A percentile compares a stretch with the other conserved stretches of the same genome.
Evolutionary conservation across 2,329 filamentous ascomycete genomes (phyloP).

Genomic region (Penicillium janthinellum): DNA sequence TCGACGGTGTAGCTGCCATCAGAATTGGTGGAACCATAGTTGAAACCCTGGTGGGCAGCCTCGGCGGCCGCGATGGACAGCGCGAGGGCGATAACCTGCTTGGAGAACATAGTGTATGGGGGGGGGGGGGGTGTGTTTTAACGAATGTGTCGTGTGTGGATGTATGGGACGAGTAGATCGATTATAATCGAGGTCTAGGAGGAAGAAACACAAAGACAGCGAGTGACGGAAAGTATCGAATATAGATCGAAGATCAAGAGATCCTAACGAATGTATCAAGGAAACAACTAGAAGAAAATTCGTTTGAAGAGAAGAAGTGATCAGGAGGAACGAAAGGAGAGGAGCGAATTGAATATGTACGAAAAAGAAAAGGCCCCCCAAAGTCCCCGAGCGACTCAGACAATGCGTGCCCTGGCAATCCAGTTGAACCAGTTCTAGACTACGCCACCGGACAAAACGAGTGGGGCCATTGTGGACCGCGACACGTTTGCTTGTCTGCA

Average conservation of each 20-base stretch:
- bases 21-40: slow-evolving; percentile 47
- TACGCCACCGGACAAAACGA: slow-evolving; percentile 21
- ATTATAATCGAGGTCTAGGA: slow-evolving; percentile 2
- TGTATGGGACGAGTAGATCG: neutral
- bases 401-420: neutral
- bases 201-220: slow-evolving; percentile 9
- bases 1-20: slow-evolving; percentile 47
- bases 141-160: slow-evolving; percentile 8
- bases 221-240: slow-evolving; percentile 8
- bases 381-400: neutral
- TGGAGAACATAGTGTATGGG: slow-evolving; percentile 35
- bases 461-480: slow-evolving; percentile 20
- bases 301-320: slow-evolving; percentile 8
- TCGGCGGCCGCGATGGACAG: slow-evolving; percentile 37
- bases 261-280: slow-evolving; percentile 17
- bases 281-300: slow-evolving; percentile 12
- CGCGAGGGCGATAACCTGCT: slow-evolving; percentile 38
- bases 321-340: slow-evolving; percentile 8
- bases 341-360: slow-evolving; percentile 3
- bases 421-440: slow-evolving; percentile 19
- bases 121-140: slow-evolving; percentile 3
- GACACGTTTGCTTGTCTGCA: slow-evolving; percentile 26
- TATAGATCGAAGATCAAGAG: neutral
- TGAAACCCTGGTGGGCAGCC: slow-evolving; percentile 50
- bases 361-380: slow-evolving; percentile 10